phyloP scores from a whole-genome alignment of 352 stramenopile species.

The Aphanomyces astaci region DNA sequence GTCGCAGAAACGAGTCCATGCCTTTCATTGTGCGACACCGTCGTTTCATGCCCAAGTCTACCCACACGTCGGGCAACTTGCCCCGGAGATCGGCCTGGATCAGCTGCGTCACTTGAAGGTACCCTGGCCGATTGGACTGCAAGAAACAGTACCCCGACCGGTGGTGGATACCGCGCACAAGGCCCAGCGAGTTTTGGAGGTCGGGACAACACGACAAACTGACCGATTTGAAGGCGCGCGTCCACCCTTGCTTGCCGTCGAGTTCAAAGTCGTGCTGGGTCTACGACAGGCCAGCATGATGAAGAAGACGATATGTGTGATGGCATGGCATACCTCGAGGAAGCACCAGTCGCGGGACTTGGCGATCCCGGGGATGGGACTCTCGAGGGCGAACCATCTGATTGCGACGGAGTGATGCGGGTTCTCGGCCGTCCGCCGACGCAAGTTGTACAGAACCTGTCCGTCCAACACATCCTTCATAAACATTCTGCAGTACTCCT shows the following conservation, averaged over 20 bases:
- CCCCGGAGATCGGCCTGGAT: conserved; percentile 60
- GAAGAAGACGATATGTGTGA: not conserved
- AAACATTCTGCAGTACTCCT: conserved; percentile 8
- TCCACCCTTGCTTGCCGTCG: conserved; percentile 52
- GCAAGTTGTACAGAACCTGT: conserved; percentile 53
- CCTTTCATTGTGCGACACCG: conserved; percentile 38
- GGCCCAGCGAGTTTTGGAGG: conserved; percentile 36
- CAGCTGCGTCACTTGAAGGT: conserved; percentile 53
- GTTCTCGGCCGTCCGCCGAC: conserved; percentile 29
- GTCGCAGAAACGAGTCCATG: conserved; percentile 42
- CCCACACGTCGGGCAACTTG: conserved; percentile 36
- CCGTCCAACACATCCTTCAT: conserved; percentile 44
- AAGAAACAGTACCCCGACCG: conserved; percentile 66
- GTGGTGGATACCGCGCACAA: conserved; percentile 63
- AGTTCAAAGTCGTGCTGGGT: conserved; percentile 58
- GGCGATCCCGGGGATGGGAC: conserved; percentile 49
- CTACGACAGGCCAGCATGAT: not conserved
- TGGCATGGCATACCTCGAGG: conserved; percentile 36
- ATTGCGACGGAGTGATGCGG: conserved; percentile 42
- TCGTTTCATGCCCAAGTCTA: conserved; percentile 47
- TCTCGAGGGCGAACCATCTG: conserved; percentile 50
- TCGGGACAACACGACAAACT: conserved; percentile 56
- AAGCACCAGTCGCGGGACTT: conserved; percentile 57
- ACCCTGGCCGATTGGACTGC: conserved; percentile 48
- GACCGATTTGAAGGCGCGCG: conserved; percentile 62